phyloP scores from a whole-genome alignment of 495 filamentous ascomycete genomes.

The Penicillium chermesinum region DNA sequence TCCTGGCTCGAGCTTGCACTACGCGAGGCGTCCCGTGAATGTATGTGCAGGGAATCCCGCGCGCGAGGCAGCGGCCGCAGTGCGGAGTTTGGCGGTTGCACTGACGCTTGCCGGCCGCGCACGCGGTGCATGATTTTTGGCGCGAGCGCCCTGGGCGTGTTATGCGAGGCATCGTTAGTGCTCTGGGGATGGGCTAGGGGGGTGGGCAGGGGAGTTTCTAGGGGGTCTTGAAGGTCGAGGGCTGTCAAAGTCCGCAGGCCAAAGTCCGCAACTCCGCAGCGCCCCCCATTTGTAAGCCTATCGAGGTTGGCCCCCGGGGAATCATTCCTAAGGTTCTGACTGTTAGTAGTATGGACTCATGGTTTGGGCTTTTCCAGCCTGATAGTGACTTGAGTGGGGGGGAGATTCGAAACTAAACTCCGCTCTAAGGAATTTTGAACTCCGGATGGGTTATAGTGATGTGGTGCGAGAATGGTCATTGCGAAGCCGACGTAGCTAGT shows the following conservation, averaged over 20 bases:
- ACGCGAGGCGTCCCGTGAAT: background rate
- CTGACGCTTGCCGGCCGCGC: constrained; percentile 15
- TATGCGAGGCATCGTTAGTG: constrained; percentile 5
- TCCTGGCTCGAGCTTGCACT: background rate
- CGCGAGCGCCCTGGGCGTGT: constrained; percentile 2
- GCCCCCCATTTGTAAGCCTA: background rate
- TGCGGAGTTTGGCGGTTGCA: constrained; percentile 20
- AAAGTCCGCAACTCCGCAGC: background rate
- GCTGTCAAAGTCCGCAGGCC: constrained; percentile 4
- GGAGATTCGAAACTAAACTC: no score
- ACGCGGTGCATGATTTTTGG: constrained; percentile 16
- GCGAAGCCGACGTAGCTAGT: no score
- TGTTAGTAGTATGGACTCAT: background rate
- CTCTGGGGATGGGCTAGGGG: background rate
- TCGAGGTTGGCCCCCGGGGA: no score
- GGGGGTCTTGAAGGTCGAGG: background rate
- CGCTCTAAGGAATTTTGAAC: no score
- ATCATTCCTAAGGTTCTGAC: background rate
- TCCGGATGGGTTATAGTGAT: no score
- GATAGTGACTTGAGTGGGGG: no score
- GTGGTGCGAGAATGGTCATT: no score
- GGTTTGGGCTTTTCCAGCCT: no score
- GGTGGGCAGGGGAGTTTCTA: background rate
- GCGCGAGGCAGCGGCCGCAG: constrained; percentile 12
- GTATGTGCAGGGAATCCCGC: constrained; percentile 11